phyloP scores from a whole-genome alignment of 768 basidiomycete species.

The Coprinopsis strossmayeri region DNA sequence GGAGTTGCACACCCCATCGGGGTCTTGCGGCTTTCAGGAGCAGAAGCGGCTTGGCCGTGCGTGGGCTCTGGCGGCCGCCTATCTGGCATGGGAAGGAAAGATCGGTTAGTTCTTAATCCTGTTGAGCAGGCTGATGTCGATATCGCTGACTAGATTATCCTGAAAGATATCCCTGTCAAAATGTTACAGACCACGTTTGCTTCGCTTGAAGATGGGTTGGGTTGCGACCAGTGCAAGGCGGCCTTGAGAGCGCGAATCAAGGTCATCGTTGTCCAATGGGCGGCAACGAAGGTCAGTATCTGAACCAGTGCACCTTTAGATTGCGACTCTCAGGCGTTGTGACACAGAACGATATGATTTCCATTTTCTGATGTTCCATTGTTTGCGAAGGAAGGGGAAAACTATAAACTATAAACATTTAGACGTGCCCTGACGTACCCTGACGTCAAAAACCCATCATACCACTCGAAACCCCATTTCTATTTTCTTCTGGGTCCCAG shows the following conservation, averaged over 20 bases:
- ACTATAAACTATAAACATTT: no score
- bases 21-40: slow-evolving; percentile 14
- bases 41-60: slow-evolving; percentile 19
- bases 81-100: slow-evolving; percentile 17
- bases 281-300: slow-evolving; percentile 6
- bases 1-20: slow-evolving; percentile 11
- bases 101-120: not conserved
- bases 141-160: no score
- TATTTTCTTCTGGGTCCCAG: no score
- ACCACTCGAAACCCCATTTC: no score
- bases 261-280: slow-evolving; percentile 4
- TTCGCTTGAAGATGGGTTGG: not conserved
- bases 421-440: no score
- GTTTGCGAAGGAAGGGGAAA: no score
- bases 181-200: slow-evolving; percentile 3
- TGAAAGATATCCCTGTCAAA: slow-evolving; percentile 6
- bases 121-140: no score
- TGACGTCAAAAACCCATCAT: not conserved
- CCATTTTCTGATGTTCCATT: no score
- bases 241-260: slow-evolving; percentile 3
- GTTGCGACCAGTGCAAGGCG: slow-evolving; percentile 1
- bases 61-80: slow-evolving; percentile 19
- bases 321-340: no score
- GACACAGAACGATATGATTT: no score
- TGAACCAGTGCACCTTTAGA: no score